A percentile compares a stretch with the other conserved stretches of the same genome.
Conservation (phyloP, 2,329 filamentous ascomycete genomes). For the Fusarium oxysporum region DNA sequence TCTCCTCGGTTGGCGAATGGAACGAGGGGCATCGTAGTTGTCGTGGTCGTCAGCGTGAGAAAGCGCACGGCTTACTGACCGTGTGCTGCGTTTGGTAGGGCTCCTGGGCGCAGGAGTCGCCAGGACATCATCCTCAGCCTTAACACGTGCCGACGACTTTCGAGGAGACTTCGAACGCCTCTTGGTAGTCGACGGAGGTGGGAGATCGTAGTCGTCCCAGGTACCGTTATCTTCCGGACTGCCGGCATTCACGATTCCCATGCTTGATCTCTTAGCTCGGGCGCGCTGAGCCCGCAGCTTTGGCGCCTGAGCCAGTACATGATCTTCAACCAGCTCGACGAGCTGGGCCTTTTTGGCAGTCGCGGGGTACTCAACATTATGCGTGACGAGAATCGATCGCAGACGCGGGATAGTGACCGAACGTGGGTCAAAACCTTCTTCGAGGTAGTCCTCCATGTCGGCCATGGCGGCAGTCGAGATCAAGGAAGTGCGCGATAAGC, state of each 20-base stretch:
- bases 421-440: conserved; percentile 85
- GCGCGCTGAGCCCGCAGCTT: conserved; percentile 81
- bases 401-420: conserved; percentile 88
- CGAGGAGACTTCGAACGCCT: conserved; percentile 67
- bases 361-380: conserved; percentile 86
- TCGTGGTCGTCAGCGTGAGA: conserved; percentile 62
- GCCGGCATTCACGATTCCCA: conserved; percentile 79
- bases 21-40: conserved; percentile 53
- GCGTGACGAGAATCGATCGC: conserved; percentile 89
- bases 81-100: conserved; percentile 66
- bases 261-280: conserved; percentile 85
- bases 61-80: conserved; percentile 66
- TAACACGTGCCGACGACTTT: conserved; percentile 64
- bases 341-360: conserved; percentile 93
- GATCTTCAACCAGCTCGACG: conserved; percentile 82
- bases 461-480: conserved; percentile 60
- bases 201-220: conserved; percentile 69
- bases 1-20: conserved; percentile 63
- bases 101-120: conserved; percentile 54
- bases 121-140: conserved; percentile 63
- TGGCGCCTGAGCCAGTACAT: conserved; percentile 81
- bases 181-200: conserved; percentile 60
- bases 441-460: conserved; percentile 84
- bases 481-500: conserved; percentile 15
- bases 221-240: conserved; percentile 74